Base-by-base conservation (phyloP, 2,329 filamentous ascomycete genomes). In the Penicillium polonicum region DNA sequence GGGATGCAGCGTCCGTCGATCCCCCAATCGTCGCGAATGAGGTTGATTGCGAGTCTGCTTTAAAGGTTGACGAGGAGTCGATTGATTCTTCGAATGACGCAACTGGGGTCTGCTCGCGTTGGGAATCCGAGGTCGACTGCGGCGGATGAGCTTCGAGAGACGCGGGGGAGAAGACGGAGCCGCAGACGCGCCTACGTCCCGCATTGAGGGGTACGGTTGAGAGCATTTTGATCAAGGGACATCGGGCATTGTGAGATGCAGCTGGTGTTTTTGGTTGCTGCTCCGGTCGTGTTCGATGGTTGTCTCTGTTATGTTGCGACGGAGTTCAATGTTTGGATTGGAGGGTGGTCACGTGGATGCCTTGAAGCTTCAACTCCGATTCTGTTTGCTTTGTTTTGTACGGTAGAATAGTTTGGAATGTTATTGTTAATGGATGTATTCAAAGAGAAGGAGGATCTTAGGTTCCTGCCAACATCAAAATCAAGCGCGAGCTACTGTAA, bases 111-210 rank as follows among this genome's bases (percentile, higher is more conserved):
- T 58, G 53, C 6, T 64, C 55, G 48, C 41, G 36, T 43, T 65
- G 65, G 45, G 65, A 58, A 55, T 64, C 58, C 15, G 67, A 65
- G n/a, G 67, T 69, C 9, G 67, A 67, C 19, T 73, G 63, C 41
- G 70, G 59, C 55, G 67, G 68, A 19, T 56, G 46, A 62, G 68
- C 68, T 52, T 72, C 70, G n/a, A 72, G 63, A 19, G 71, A 71
- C 52, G 74, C 65, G 49, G 74, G 70, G 48, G 76, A 70, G 60
- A 79, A 79, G 48, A 79, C 76, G 13, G 77, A 78, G 55, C 68
- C 68, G 62, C 79, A 78, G 23, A 79, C 71, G 61, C 75, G 76
- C 65, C 72, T 73, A 60, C 73, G 74, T 57, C 65, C 61, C 55
- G 53, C 57, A 56, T 64, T 64, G 52, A 69, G 62, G 46, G 70